A percentile compares a stretch with the other conserved stretches of the same genome.
Evolutionary conservation across 352 stramenopile species (phyloP).

Genomic region (Poterioochromonas sp.): DNA sequence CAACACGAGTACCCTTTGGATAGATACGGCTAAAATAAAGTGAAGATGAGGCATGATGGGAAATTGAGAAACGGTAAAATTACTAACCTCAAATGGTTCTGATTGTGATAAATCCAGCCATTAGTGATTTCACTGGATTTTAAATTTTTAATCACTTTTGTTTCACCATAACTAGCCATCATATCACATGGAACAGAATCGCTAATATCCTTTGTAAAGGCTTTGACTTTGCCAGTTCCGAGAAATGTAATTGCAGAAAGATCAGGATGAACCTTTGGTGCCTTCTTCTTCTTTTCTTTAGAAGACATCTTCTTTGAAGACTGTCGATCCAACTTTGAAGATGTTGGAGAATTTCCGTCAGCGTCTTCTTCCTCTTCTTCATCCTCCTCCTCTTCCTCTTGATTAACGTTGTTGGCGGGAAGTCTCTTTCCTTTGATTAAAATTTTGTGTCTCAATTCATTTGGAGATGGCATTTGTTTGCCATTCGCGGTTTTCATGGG

Average conservation of each 20-base stretch:
- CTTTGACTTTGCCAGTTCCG: constrained; percentile 20
- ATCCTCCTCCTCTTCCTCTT: constrained; percentile 24
- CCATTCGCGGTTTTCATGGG: constrained; percentile 32
- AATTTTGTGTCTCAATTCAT: constrained; percentile 42
- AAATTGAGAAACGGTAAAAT: neutral
- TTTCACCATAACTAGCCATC: constrained; percentile 29
- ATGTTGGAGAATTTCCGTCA: constrained; percentile 1
- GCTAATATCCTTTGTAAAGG: neutral
- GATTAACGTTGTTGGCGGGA: neutral
- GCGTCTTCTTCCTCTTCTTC: constrained; percentile 34
- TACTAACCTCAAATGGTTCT: neutral
- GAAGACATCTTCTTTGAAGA: neutral
- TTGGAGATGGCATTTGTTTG: constrained; percentile 24
- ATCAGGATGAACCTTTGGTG: constrained; percentile 30
- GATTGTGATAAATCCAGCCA: constrained; percentile 22
- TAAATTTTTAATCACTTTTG: neutral
- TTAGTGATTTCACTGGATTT: neutral
- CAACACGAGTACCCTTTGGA: constrained; percentile 48
- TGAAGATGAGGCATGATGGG: neutral
- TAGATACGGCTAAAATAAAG: constrained; percentile 27
- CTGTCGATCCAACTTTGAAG: neutral
- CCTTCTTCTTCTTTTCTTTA: constrained; percentile 33
- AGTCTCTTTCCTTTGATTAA: constrained; percentile 46
- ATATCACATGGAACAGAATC: constrained; percentile 20
- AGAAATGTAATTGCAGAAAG: constrained; percentile 26